A percentile compares a stretch with the other conserved stretches of the same genome.
phyloP scores from a whole-genome alignment of 2,329 filamentous ascomycete genomes.

The Teratosphaeria gauchensis region DNA sequence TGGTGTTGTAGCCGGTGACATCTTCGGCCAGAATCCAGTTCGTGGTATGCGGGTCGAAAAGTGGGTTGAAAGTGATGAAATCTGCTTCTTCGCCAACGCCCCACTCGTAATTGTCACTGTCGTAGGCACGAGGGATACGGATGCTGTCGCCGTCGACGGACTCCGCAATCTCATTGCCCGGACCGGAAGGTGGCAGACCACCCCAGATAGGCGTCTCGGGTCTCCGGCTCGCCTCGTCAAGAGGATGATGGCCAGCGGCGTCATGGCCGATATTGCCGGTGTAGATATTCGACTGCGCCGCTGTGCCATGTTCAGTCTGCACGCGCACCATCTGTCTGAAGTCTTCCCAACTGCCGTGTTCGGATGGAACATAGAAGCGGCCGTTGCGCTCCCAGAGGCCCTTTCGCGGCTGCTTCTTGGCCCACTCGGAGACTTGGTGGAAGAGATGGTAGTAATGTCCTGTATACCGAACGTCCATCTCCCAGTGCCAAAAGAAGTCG shows the following conservation, averaged over 20 bases:
- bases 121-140: constrained; percentile 47
- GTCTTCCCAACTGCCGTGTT: constrained; percentile 63
- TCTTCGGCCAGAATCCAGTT: constrained; percentile 65
- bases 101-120: constrained; percentile 48
- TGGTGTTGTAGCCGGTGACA: constrained; percentile 56
- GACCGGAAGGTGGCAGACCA: constrained; percentile 30
- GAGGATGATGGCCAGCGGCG: constrained; percentile 28
- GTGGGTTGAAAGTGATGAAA: constrained; percentile 66
- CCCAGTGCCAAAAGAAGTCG: constrained; percentile 90
- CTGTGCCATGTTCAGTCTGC: constrained; percentile 48
- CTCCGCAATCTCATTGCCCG: constrained; percentile 39
- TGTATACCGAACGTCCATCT: constrained; percentile 85
- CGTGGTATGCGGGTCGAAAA: constrained; percentile 62
- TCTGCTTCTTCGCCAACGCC: constrained; percentile 65
- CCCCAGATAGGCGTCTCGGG: constrained; percentile 43
- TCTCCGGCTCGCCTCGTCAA: constrained; percentile 30
- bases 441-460: constrained; percentile 81
- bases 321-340: constrained; percentile 56
- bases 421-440: constrained; percentile 56
- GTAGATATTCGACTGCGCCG: constrained; percentile 36
- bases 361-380: constrained; percentile 64
- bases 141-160: constrained; percentile 44
- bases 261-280: constrained; percentile 21
- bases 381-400: constrained; percentile 70
- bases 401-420: constrained; percentile 56